phyloP scores from a whole-genome alignment of 2,329 filamentous ascomycete species.

The Tolypocladium guangdongense region DNA sequence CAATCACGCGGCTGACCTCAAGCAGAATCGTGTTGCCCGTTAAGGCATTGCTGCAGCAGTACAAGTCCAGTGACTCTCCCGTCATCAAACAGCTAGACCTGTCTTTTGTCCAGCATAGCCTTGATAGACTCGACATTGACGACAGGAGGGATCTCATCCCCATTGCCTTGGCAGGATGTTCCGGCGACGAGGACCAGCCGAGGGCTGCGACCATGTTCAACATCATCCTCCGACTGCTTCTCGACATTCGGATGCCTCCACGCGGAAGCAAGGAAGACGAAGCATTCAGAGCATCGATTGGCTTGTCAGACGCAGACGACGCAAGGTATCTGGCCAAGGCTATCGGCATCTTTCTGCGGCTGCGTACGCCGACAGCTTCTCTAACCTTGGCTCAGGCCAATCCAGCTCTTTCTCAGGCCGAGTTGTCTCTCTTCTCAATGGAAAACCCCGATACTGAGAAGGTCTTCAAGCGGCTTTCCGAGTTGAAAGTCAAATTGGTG shows the following conservation, averaged over 20 bases:
- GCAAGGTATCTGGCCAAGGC: slow-evolving; percentile 62
- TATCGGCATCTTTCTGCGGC: slow-evolving; percentile 62
- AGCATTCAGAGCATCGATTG: slow-evolving; percentile 53
- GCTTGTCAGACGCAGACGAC: slow-evolving; percentile 56
- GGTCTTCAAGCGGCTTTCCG: slow-evolving; percentile 25
- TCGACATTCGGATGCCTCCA: slow-evolving; percentile 59
- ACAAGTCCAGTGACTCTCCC: slow-evolving; percentile 62
- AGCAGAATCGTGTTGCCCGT: slow-evolving; percentile 68
- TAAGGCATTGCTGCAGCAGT: slow-evolving; percentile 74
- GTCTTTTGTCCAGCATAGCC: slow-evolving; percentile 77
- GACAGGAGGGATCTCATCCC: slow-evolving; percentile 67
- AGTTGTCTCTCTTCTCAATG: slow-evolving; percentile 18
- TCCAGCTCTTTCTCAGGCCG: slow-evolving; percentile 18
- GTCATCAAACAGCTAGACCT: slow-evolving; percentile 84
- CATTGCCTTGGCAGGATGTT: slow-evolving; percentile 22
- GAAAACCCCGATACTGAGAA: slow-evolving; percentile 53
- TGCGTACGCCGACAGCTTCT: slow-evolving; percentile 19
- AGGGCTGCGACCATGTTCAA: slow-evolving; percentile 59
- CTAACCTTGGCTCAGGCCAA: slow-evolving; percentile 20
- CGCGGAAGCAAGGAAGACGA: slow-evolving; percentile 71
- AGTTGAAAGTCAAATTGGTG: slow-evolving; percentile 46
- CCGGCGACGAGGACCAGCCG: slow-evolving; percentile 18
- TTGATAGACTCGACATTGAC: slow-evolving; percentile 35
- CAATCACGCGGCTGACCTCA: slow-evolving; percentile 1
- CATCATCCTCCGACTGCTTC: slow-evolving; percentile 65